phyloP scores from a whole-genome alignment of 2,329 filamentous ascomycete species.

The Didymellaceae sp. region DNA sequence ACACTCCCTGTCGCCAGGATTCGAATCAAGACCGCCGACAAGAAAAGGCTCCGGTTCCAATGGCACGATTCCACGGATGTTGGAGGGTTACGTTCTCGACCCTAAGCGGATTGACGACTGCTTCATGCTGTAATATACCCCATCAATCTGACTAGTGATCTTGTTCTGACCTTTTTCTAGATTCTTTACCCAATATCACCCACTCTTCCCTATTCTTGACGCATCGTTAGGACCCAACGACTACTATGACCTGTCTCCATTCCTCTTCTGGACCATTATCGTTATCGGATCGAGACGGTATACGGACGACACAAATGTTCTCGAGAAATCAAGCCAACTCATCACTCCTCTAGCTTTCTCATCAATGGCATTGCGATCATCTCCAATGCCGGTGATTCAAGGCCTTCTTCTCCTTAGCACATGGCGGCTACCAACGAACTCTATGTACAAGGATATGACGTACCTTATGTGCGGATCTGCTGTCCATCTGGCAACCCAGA shows the following conservation, averaged over 20 bases:
- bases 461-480: constrained; percentile 50
- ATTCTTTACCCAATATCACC: constrained; percentile 45
- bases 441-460: constrained; percentile 51
- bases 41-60: constrained; percentile 28
- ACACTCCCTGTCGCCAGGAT: constrained; percentile 41
- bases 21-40: constrained; percentile 32
- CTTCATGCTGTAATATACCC: constrained; percentile 38
- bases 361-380: constrained; percentile 46
- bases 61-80: constrained; percentile 32
- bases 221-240: constrained; percentile 39
- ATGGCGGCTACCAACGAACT: constrained; percentile 51
- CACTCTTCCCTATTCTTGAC: constrained; percentile 45
- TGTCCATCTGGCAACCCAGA: constrained; percentile 51
- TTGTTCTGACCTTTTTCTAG: constrained; percentile 29
- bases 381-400: constrained; percentile 50
- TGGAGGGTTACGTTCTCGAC: constrained; percentile 44
- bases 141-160: background rate
- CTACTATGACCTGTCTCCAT: constrained; percentile 43
- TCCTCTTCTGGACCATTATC: constrained; percentile 51
- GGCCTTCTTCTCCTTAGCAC: constrained; percentile 50
- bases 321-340: constrained; percentile 40
- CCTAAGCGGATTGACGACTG: constrained; percentile 44
- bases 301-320: constrained; percentile 44
- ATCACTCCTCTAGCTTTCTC: constrained; percentile 49
- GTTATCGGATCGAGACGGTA: constrained; percentile 50